phyloP scores from a whole-genome alignment of 2,329 filamentous ascomycete genomes.

The Neofusicoccum parvum region DNA sequence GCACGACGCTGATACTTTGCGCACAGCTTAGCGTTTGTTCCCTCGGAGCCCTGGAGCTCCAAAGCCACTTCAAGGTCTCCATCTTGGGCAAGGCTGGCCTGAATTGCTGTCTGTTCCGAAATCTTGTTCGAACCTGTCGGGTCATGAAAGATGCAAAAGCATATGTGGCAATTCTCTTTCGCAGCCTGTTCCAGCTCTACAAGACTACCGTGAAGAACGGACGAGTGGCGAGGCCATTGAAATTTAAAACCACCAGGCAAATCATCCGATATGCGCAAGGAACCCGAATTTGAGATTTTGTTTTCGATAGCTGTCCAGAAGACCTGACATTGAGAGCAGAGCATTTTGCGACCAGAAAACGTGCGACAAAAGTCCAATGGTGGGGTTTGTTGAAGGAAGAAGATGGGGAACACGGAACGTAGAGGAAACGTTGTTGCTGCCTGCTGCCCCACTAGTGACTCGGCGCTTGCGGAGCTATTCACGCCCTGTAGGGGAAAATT shows the following conservation, averaged over 20 bases:
- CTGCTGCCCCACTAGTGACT: background rate
- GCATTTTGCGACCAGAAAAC: background rate
- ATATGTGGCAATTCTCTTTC: constrained; percentile 24
- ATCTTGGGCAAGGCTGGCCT: background rate
- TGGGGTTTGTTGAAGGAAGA: background rate
- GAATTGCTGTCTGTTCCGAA: background rate
- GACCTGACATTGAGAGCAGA: background rate
- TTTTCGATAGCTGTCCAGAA: background rate
- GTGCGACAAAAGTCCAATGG: too few species aligned
- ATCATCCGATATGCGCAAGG: background rate
- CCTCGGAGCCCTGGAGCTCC: constrained; percentile 22
- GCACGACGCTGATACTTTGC: constrained; percentile 20
- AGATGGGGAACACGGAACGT: background rate
- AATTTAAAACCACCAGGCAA: background rate
- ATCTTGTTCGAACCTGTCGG: constrained; percentile 24
- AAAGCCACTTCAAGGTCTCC: constrained; percentile 26
- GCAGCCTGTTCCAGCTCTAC: constrained; percentile 27
- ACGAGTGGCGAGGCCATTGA: background rate
- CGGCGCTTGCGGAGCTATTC: background rate
- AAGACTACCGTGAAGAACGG: constrained; percentile 25
- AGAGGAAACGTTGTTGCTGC: background rate
- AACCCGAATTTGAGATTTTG: background rate
- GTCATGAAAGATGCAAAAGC: constrained; percentile 25
- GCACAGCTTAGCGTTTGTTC: constrained; percentile 24
- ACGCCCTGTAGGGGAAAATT: too few species aligned